phyloP scores from a whole-genome alignment of 2,329 filamentous ascomycete genomes.

The Stemphylium lycopersici region DNA sequence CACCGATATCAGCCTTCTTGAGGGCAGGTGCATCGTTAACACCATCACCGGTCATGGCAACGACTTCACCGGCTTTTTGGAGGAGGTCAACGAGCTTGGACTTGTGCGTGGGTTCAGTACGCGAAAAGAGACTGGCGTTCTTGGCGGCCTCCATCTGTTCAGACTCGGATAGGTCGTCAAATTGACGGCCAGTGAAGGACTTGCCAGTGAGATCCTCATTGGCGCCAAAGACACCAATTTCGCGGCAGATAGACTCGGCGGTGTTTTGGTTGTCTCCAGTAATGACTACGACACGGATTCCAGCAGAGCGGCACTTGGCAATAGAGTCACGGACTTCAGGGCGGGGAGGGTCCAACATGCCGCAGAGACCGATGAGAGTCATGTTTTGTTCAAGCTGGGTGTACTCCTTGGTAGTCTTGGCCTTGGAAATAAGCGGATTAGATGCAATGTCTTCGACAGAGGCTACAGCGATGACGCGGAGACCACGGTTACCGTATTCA shows the following conservation, averaged over 20 bases:
- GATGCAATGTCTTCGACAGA: constrained; percentile 76
- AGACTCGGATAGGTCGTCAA: constrained; percentile 78
- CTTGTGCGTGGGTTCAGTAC: constrained; percentile 95
- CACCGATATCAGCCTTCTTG: constrained; percentile 98
- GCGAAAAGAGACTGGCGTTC: constrained; percentile 88
- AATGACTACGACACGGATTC: constrained; percentile 96
- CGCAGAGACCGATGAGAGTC: constrained; percentile 90
- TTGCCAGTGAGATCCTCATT: constrained; percentile 86
- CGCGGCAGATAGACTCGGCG: constrained; percentile 94
- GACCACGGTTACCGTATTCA: constrained; percentile 87
- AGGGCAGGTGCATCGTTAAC: constrained; percentile 97
- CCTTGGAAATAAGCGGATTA: constrained; percentile 72
- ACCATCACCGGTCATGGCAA: constrained; percentile 98
- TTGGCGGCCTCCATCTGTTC: constrained; percentile 86
- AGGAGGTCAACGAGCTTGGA: constrained; percentile 97
- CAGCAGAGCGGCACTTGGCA: constrained; percentile 85
- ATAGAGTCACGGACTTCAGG: constrained; percentile 89
- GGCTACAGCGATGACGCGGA: constrained; percentile 93
- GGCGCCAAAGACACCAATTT: constrained; percentile 89
- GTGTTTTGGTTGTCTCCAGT: constrained; percentile 98
- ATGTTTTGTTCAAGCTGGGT: constrained; percentile 87
- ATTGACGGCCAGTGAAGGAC: constrained; percentile 94
- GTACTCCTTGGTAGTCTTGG: constrained; percentile 85
- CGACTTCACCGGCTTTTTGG: constrained; percentile 89
- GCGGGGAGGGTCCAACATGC: constrained; percentile 95